A percentile compares a stretch with the other conserved stretches of the same genome.
Evolutionary conservation across 352 stramenopile species (phyloP).

Genomic region (Globisporangium apiculatum): DNA sequence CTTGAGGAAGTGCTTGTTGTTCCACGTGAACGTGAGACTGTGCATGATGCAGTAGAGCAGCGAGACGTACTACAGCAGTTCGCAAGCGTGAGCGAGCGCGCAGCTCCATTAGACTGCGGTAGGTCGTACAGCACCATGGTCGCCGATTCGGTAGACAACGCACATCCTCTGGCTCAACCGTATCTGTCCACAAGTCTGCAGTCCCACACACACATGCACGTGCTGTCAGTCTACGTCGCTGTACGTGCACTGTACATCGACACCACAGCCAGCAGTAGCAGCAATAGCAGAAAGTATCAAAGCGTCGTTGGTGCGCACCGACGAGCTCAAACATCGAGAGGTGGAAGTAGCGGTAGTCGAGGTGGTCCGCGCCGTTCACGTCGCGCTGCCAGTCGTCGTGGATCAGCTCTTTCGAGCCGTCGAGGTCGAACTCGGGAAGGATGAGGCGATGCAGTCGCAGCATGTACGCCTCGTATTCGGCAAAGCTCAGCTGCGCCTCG

Average conservation of each 20-base stretch:
- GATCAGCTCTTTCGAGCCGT: constrained; percentile 52
- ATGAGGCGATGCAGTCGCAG: constrained; percentile 71
- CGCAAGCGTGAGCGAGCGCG: not conserved
- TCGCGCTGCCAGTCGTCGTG: constrained; percentile 67
- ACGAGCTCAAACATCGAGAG: constrained; percentile 82
- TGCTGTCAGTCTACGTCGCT: no score
- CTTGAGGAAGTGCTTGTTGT: constrained; percentile 42
- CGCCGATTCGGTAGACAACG: constrained; percentile 9
- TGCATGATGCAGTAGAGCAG: constrained; percentile 74
- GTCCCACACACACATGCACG: not conserved
- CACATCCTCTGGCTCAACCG: constrained; percentile 56
- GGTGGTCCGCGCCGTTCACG: constrained; percentile 29
- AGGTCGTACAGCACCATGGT: not conserved
- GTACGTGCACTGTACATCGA: no score
- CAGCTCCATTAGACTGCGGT: not conserved
- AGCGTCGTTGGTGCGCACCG: constrained; percentile 19
- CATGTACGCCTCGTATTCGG: constrained; percentile 65
- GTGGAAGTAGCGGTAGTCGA: constrained; percentile 73
- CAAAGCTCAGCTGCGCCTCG: constrained; percentile 29
- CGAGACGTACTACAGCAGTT: constrained; percentile 50
- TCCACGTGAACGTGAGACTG: constrained; percentile 45
- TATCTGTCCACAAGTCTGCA: constrained; percentile 65
- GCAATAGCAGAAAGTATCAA: not conserved
- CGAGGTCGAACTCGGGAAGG: constrained; percentile 64
- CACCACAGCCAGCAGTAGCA: not conserved